A percentile compares a stretch with the other conserved stretches of the same genome.
phyloP scores from a whole-genome alignment of 495 filamentous ascomycete genomes.

The Hypomontagnella submonticulosa region DNA sequence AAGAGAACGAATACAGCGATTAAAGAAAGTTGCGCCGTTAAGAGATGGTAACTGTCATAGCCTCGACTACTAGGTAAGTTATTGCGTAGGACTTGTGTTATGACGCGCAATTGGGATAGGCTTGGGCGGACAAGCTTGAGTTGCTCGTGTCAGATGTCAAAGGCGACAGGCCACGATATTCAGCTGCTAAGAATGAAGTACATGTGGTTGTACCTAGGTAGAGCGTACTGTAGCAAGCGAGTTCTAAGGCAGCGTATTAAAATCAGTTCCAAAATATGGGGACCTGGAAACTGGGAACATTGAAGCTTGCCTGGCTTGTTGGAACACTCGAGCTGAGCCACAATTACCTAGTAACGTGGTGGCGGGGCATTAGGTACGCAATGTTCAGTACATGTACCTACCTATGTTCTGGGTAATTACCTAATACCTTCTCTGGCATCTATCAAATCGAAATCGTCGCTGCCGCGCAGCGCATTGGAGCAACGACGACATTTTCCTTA shows the following conservation, averaged over 20 bases:
- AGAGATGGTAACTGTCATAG: conserved; percentile 27
- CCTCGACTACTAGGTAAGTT: conserved; percentile 11
- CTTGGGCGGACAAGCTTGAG: conserved; percentile 19
- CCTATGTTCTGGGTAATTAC: conserved; percentile 16
- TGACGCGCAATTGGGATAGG: conserved; percentile 36
- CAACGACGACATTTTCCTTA: conserved; percentile 14
- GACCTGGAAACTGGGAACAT: too few relatives aligned
- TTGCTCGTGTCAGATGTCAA: conserved; percentile 31
- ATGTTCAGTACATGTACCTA: neutral
- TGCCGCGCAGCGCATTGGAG: conserved; percentile 14
- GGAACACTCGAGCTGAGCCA: neutral
- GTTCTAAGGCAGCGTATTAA: conserved; percentile 17
- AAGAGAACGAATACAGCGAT: conserved; percentile 2
- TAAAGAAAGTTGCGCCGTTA: conserved; percentile 16
- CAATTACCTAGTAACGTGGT: too few relatives aligned
- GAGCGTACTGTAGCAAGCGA: neutral
- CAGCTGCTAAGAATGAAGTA: conserved; percentile 1
- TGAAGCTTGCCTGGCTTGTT: too few relatives aligned
- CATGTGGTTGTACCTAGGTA: neutral
- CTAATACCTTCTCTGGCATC: neutral
- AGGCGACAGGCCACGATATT: conserved; percentile 25
- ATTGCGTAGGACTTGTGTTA: conserved; percentile 11
- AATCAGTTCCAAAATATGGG: too few relatives aligned
- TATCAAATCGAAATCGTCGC: conserved; percentile 13
- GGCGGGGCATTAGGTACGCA: too few relatives aligned